Evolutionary conservation across 495 filamentous ascomycete genomes (phyloP), one percentile per base, ranked within the genome.

Genomic region (Neurospora pannonica): DNA sequence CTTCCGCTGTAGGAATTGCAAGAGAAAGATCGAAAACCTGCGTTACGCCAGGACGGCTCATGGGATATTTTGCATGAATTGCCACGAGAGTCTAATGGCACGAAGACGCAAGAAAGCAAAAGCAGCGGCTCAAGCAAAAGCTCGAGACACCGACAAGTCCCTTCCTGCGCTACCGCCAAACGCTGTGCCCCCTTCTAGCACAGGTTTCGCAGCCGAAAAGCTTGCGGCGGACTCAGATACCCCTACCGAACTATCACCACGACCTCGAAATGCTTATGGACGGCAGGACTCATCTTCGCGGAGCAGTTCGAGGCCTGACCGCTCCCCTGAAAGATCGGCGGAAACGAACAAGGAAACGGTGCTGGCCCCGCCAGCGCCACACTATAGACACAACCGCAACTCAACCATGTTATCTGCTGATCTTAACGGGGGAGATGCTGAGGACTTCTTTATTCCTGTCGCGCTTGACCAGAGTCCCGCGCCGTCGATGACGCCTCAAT

Each of bases 61-160:
- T 81, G 97, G 97, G 43, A 99, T 98, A 71, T 98, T 99, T 81
- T 99, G 97, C 86, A 99, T 99, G 97, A 94, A 92, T 79, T 99
- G 97, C 80, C 97, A 99, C 80, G 97, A 99, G 80, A 94, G 93
- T n/a, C 83, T 99, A 38, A 99, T 99, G 97, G 94, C 96, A 69
- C 87, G 97, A 73, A 88, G 97, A 77, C 89, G 94, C 73, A 99
- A 99, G 83, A 95, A 95, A 79, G 88, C 91, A 79, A 91, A 92
- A 82, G 89, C 87, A 72, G 84, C 89, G 4, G 84, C 87, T 38
- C 83, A 89, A 76, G 84, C 87, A 72, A 91, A 90, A 78, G 85
- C 88, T 73, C 84, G 87, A 73, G 88, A 88, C 38, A 86, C 93
- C 38, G 95, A 99, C 82, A 99, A 99, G 78, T 97, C 94, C 11